Percentiles rank a stretch among this genome's conserved stretches.
These are phyloP conservation scores for Elaphomyces granulatus DNA, from an alignment of 495 filamentous ascomycete genomes.

Conservation along the genomic window DNA sequence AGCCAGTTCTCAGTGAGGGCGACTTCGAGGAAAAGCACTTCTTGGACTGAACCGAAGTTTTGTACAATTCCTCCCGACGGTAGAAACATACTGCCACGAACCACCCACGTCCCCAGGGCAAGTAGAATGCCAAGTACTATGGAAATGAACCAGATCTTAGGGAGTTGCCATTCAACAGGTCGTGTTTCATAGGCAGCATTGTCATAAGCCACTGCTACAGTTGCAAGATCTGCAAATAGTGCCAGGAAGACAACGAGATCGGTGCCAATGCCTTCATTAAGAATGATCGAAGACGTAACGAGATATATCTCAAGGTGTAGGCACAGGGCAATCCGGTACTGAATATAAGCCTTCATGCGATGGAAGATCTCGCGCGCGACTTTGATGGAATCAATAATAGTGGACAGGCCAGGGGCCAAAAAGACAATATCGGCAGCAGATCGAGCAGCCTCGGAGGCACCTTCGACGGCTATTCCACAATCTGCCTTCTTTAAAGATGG, in stretches of 20 bases:
- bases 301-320: constrained; percentile 61
- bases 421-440: constrained; percentile 65
- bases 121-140: constrained; percentile 48
- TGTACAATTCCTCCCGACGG: constrained; percentile 53
- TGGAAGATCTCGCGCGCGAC: constrained; percentile 65
- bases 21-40: constrained; percentile 57
- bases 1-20: constrained; percentile 65
- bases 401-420: constrained; percentile 57
- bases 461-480: constrained; percentile 57
- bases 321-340: constrained; percentile 64
- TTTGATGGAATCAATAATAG: constrained; percentile 62
- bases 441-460: constrained; percentile 58
- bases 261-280: constrained; percentile 53
- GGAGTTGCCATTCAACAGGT: constrained; percentile 62
- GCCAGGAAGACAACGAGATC: constrained; percentile 60
- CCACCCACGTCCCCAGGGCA: constrained; percentile 52
- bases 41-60: constrained; percentile 54
- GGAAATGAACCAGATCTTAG: constrained; percentile 64
- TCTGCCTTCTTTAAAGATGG: constrained; percentile 94
- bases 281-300: constrained; percentile 58
- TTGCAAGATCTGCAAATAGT: constrained; percentile 60
- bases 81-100: constrained; percentile 50
- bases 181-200: constrained; percentile 54
- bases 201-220: constrained; percentile 60
- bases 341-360: constrained; percentile 67